Evolutionary conservation across 2,329 filamentous ascomycete species (phyloP).

Genomic region (Pseudogymnoascus sp.): DNA sequence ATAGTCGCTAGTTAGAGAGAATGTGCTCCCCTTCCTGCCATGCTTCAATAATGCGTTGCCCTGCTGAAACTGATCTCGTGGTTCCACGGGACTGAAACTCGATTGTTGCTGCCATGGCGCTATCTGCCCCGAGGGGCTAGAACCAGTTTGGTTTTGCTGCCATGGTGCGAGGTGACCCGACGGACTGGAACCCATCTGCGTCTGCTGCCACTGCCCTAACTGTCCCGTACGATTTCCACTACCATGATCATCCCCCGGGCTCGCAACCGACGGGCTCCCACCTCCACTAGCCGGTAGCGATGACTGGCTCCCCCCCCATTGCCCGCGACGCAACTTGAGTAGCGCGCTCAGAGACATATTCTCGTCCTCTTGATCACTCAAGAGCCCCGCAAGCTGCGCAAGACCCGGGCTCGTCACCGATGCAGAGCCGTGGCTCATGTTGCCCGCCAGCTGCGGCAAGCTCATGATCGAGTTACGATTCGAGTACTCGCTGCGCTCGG

Average conservation of each 20-base stretch:
- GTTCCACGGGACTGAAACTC: background rate
- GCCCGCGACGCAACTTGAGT: slow-evolving; percentile 58
- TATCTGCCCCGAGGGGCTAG: background rate
- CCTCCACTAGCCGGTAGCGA: slow-evolving; percentile 44
- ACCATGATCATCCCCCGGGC: slow-evolving; percentile 18
- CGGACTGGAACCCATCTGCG: slow-evolving; percentile 15
- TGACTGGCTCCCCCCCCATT: slow-evolving; percentile 74
- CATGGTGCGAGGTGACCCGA: slow-evolving; percentile 19
- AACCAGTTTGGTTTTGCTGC: slow-evolving; percentile 11
- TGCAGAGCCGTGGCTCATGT: slow-evolving; percentile 32
- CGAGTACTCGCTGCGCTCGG: slow-evolving; percentile 90
- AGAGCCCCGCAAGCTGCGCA: slow-evolving; percentile 61
- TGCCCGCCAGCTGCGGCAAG: slow-evolving; percentile 43
- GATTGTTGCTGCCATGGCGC: background rate
- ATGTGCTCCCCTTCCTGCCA: slow-evolving; percentile 1
- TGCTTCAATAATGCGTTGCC: background rate
- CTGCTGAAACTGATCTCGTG: background rate
- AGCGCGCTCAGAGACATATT: slow-evolving; percentile 68
- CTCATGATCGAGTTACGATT: slow-evolving; percentile 88
- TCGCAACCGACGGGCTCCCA: slow-evolving; percentile 28
- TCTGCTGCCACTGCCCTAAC: background rate
- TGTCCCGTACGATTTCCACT: slow-evolving; percentile 1
- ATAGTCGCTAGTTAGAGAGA: background rate
- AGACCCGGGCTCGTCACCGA: slow-evolving; percentile 62
- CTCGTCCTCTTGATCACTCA: slow-evolving; percentile 42